These are phyloP conservation scores for Sclerotinia subarctica DNA, from an alignment of 2,329 filamentous ascomycete genomes.

Conservation along the genomic window DNA sequence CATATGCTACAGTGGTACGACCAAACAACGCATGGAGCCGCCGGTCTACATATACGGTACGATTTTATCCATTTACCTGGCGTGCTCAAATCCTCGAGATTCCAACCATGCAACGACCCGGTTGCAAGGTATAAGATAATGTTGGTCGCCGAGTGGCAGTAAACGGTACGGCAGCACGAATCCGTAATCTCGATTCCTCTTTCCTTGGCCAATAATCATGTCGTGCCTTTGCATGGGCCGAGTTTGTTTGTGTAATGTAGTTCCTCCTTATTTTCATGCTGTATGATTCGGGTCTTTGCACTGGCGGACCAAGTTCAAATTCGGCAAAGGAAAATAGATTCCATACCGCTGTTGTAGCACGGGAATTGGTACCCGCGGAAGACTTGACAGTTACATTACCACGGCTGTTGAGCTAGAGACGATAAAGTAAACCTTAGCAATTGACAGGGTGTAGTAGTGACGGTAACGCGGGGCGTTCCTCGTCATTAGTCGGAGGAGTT, in stretches of 20 bases:
- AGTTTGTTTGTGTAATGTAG: conserved; percentile 13
- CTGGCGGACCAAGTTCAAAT: conserved; percentile 2
- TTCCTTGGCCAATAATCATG: conserved; percentile 12
- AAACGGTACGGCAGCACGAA: conserved; percentile 13
- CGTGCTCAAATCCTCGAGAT: conserved; percentile 9
- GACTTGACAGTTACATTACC: conserved; percentile 16
- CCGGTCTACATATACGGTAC: conserved; percentile 18
- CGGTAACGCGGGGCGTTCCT: conserved; percentile 9
- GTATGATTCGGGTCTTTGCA: conserved; percentile 17
- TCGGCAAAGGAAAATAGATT: conserved; percentile 16
- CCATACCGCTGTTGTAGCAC: conserved; percentile 12
- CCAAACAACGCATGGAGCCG: conserved; percentile 17
- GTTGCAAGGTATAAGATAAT: conserved; percentile 12
- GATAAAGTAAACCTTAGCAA: conserved; percentile 3
- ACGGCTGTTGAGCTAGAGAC: background rate
- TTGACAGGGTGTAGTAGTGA: background rate
- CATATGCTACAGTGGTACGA: conserved; percentile 5
- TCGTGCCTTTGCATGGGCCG: conserved; percentile 3
- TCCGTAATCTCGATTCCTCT: background rate
- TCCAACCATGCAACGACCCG: conserved; percentile 13
- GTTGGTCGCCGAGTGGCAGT: conserved; percentile 18
- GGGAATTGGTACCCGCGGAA: conserved; percentile 3
- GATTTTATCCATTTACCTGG: conserved; percentile 15
- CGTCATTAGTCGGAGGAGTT: background rate
- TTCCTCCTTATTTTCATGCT: conserved; percentile 15